Percentiles rank a stretch among this genome's conserved stretches.
phyloP scores from a whole-genome alignment of 345 rosid genomes.

The Ceriops zippeliana region DNA sequence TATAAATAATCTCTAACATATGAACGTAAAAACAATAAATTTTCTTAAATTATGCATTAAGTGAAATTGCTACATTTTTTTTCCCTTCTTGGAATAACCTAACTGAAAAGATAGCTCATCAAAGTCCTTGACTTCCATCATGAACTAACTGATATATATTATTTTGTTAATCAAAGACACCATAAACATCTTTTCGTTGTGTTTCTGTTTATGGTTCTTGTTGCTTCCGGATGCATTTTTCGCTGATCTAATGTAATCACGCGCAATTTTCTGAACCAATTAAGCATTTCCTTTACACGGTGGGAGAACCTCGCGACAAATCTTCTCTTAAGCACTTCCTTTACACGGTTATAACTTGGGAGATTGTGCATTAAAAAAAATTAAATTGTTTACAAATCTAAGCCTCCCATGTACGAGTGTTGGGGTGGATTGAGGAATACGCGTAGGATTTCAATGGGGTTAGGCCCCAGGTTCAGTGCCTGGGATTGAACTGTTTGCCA shows the following conservation, averaged over 20 bases:
- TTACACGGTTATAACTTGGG: no score
- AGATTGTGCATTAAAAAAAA: no score
- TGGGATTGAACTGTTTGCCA: no score
- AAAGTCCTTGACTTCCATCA: conserved; percentile 25
- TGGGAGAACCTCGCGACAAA: no score
- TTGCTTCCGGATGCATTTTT: conserved; percentile 13
- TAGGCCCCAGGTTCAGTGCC: no score
- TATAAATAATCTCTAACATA: no score
- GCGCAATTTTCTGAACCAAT: conserved; percentile 18
- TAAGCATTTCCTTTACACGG: neutral
- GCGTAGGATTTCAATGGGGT: neutral
- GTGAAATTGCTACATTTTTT: no score
- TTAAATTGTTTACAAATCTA: neutral
- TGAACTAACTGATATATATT: neutral
- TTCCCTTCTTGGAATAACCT: conserved; percentile 24
- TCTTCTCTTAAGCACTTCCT: no score
- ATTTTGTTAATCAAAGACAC: no score
- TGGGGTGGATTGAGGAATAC: conserved; percentile 14
- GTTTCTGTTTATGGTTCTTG: conserved; percentile 17
- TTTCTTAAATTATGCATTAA: no score
- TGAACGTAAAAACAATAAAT: no score
- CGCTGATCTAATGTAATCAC: conserved; percentile 17
- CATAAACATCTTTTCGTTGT: neutral
- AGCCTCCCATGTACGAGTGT: conserved; percentile 6
- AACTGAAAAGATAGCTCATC: conserved; percentile 24